Conservation (phyloP, 371 early-diverging fungal species). For the Actinomortierella wolfii region DNA sequence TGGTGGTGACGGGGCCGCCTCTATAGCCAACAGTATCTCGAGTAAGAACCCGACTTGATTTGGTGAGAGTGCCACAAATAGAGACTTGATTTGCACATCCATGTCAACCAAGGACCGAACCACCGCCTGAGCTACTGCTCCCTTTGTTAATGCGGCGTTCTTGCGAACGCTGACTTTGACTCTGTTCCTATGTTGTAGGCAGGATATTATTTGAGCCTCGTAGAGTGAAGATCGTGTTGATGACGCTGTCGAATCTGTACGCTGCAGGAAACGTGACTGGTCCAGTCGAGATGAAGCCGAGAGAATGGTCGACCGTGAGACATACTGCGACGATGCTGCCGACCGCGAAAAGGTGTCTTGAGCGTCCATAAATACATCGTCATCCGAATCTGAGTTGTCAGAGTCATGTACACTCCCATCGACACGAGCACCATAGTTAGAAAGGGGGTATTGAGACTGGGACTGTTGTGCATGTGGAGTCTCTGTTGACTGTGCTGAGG, state of each 20-base stretch:
- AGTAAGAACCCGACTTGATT: constrained; percentile 43
- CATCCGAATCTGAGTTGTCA: constrained; percentile 33
- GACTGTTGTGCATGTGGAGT: no score
- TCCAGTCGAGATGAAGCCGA: constrained; percentile 37
- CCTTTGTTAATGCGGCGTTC: constrained; percentile 18
- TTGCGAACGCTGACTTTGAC: constrained; percentile 37
- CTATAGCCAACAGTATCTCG: constrained; percentile 35
- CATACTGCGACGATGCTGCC: constrained; percentile 21
- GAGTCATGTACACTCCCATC: constrained; percentile 5
- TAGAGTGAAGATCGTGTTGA: constrained; percentile 5
- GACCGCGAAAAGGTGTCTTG: constrained; percentile 33
- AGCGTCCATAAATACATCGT: constrained; percentile 37
- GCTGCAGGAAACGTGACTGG: constrained; percentile 36
- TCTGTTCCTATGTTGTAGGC: constrained; percentile 31
- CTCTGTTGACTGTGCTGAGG: no score
- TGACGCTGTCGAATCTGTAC: no score
- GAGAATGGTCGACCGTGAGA: constrained; percentile 38
- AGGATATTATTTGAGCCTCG: constrained; percentile 33
- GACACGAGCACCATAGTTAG: no score
- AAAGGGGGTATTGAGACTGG: no score
- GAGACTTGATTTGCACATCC: constrained; percentile 30
- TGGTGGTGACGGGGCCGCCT: constrained; percentile 3
- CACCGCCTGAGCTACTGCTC: constrained; percentile 12
- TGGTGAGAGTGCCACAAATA: constrained; percentile 42
- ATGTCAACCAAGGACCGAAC: constrained; percentile 30